Evolutionary conservation across 805 yeast species (phyloP).

Genomic region (Candida tallmaniae): DNA sequence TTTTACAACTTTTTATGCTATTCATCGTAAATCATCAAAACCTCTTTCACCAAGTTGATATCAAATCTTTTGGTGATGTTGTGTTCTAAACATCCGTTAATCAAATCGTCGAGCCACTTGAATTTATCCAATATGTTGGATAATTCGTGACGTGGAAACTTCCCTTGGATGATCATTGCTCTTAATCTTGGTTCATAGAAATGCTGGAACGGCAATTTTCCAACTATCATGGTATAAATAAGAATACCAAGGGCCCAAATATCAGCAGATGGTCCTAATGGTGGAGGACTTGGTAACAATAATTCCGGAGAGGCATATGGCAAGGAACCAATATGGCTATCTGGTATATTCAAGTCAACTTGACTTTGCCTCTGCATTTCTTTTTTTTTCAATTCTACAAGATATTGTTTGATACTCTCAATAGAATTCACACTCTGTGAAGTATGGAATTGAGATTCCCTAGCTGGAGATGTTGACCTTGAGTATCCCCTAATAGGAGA

Average conservation of each 20-base stretch:
- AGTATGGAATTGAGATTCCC: constrained; percentile 5
- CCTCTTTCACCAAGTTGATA: constrained; percentile 32
- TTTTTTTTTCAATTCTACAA: constrained; percentile 12
- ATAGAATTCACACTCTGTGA: constrained; percentile 8
- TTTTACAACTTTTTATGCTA: constrained; percentile 5
- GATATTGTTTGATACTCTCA: constrained; percentile 12
- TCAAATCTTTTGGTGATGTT: constrained; percentile 51
- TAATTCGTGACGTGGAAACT: constrained; percentile 47
- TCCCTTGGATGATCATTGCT: constrained; percentile 65
- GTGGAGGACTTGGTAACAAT: constrained; percentile 55
- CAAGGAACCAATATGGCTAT: constrained; percentile 76
- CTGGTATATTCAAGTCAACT: constrained; percentile 46
- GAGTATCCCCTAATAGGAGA: constrained; percentile 8
- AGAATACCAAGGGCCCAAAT: constrained; percentile 90
- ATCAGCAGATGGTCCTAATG: constrained; percentile 68
- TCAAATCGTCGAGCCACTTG: constrained; percentile 28
- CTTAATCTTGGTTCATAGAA: constrained; percentile 77
- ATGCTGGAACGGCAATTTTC: constrained; percentile 79
- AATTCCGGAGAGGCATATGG: constrained; percentile 94
- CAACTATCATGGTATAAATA: constrained; percentile 65
- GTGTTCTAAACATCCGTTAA: constrained; percentile 51
- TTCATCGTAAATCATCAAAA: constrained; percentile 10
- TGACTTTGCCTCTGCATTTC: constrained; percentile 14
- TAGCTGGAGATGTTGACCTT: constrained; percentile 3
- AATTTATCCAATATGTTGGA: constrained; percentile 14